phyloP scores from a whole-genome alignment of 495 filamentous ascomycete species.

The Xylaria bambusicola region DNA sequence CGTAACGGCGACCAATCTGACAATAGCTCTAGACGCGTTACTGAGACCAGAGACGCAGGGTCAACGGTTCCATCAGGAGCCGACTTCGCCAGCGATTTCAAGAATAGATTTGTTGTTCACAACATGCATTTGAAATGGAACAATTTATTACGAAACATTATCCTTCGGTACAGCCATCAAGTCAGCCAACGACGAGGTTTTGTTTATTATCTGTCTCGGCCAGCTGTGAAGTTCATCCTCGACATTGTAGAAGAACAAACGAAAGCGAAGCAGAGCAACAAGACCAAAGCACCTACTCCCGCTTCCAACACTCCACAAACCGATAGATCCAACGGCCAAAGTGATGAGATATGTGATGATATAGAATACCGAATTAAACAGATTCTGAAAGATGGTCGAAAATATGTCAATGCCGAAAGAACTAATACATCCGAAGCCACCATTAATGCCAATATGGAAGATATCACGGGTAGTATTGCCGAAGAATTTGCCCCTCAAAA shows the following conservation, averaged over 20 bases:
- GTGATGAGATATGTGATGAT: slow-evolving; percentile 50
- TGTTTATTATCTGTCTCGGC: slow-evolving; percentile 94
- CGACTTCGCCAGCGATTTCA: slow-evolving; percentile 87
- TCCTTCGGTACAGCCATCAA: slow-evolving; percentile 95
- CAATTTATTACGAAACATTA: slow-evolving; percentile 92
- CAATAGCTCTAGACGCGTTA: slow-evolving; percentile 25
- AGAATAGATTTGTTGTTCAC: slow-evolving; percentile 97
- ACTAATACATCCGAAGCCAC: slow-evolving; percentile 30
- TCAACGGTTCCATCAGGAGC: slow-evolving; percentile 54
- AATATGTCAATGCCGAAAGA: slow-evolving; percentile 72
- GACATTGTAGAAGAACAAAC: slow-evolving; percentile 95
- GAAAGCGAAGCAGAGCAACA: slow-evolving; percentile 57
- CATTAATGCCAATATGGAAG: slow-evolving; percentile 50
- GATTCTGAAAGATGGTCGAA: slow-evolving; percentile 80
- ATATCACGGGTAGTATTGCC: slow-evolving; percentile 73
- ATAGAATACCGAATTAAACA: slow-evolving; percentile 87
- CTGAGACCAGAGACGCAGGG: slow-evolving; percentile 39
- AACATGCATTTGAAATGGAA: slow-evolving; percentile 99
- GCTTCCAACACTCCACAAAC: slow-evolving; percentile 27
- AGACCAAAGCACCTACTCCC: slow-evolving; percentile 37
- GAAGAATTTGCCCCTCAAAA: slow-evolving; percentile 93
- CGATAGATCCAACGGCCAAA: slow-evolving; percentile 37
- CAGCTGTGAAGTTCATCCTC: slow-evolving; percentile 95
- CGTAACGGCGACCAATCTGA: slow-evolving; percentile 18
- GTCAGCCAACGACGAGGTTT: slow-evolving; percentile 95